These are phyloP conservation scores for Xerocomus potaroensis DNA, from an alignment of 768 basidiomycete genomes.

Conservation along the genomic window DNA sequence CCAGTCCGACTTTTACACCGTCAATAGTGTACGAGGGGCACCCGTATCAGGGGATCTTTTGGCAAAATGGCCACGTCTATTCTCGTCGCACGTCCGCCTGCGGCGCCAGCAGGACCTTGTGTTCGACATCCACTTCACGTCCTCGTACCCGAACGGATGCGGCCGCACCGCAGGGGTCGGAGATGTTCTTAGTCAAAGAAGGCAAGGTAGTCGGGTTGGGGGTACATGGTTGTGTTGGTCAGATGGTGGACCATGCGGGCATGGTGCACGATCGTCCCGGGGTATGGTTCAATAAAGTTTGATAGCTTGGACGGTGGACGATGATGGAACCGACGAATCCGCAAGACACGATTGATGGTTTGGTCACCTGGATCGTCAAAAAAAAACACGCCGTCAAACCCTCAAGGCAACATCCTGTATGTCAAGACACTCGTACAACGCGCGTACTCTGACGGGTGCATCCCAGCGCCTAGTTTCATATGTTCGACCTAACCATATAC, in stretches of 20 bases:
- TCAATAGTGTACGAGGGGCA: slow-evolving; percentile 11
- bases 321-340: too few relatives aligned
- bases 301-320: too few relatives aligned
- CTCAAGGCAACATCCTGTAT: too few relatives aligned
- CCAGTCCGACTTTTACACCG: slow-evolving; percentile 25
- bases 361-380: too few relatives aligned
- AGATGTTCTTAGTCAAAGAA: slow-evolving; percentile 24
- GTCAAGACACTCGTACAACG: too few relatives aligned
- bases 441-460: too few relatives aligned
- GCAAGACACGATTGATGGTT: too few relatives aligned
- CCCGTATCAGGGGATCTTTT: slow-evolving; percentile 19
- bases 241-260: slow-evolving; percentile 18
- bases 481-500: too few relatives aligned
- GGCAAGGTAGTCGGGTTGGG: slow-evolving; percentile 31
- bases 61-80: slow-evolving; percentile 31
- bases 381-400: too few relatives aligned
- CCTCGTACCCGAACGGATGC: slow-evolving; percentile 35
- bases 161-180: slow-evolving; percentile 18
- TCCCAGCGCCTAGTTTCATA: too few relatives aligned
- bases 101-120: slow-evolving; percentile 11
- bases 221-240: slow-evolving; percentile 12
- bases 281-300: slow-evolving; percentile 29
- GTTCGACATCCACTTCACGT: slow-evolving; percentile 13
- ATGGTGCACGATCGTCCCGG: slow-evolving; percentile 26
- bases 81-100: slow-evolving; percentile 37